Conservation (phyloP, 2,329 filamentous ascomycete species). For the Penicillium capsulatum region DNA sequence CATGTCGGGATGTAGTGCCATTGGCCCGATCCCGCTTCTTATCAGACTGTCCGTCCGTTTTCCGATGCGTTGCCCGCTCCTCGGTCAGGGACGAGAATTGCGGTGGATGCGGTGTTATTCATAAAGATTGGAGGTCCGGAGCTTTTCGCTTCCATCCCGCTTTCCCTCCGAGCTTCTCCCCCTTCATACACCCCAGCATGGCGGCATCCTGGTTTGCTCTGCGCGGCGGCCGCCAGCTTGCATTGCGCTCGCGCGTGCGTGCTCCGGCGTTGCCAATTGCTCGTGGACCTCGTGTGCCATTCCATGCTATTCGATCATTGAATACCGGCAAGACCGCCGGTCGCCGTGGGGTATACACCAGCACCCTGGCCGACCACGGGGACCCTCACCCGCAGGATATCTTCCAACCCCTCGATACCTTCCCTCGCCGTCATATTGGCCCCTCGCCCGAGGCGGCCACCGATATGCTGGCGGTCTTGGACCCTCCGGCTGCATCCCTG, state of each 20-base stretch:
- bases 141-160: slow-evolving; percentile 4
- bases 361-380: slow-evolving; percentile 83
- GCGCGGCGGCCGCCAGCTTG: slow-evolving; percentile 35
- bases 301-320: slow-evolving; percentile 28
- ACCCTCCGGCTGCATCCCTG: slow-evolving; percentile 67
- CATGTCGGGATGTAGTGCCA: not conserved
- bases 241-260: slow-evolving; percentile 31
- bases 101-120: slow-evolving; percentile 2
- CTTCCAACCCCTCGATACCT: slow-evolving; percentile 54
- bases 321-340: slow-evolving; percentile 26
- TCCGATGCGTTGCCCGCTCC: slow-evolving; percentile 15
- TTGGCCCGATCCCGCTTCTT: slow-evolving; percentile 10
- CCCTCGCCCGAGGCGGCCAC: slow-evolving; percentile 65
- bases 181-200: slow-evolving; percentile 15
- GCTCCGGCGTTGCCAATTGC: slow-evolving; percentile 22
- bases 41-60: slow-evolving; percentile 8
- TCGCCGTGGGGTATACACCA: slow-evolving; percentile 66
- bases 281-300: slow-evolving; percentile 28
- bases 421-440: slow-evolving; percentile 81
- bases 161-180: not conserved
- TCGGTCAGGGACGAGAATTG: slow-evolving; percentile 2
- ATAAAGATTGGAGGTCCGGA: slow-evolving; percentile 7
- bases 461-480: slow-evolving; percentile 75
- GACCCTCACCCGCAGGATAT: slow-evolving; percentile 37
- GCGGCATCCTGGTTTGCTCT: slow-evolving; percentile 36